Evolutionary conservation across 2,329 filamentous ascomycete genomes (phyloP).

Genomic region (Davidsoniella virescens): DNA sequence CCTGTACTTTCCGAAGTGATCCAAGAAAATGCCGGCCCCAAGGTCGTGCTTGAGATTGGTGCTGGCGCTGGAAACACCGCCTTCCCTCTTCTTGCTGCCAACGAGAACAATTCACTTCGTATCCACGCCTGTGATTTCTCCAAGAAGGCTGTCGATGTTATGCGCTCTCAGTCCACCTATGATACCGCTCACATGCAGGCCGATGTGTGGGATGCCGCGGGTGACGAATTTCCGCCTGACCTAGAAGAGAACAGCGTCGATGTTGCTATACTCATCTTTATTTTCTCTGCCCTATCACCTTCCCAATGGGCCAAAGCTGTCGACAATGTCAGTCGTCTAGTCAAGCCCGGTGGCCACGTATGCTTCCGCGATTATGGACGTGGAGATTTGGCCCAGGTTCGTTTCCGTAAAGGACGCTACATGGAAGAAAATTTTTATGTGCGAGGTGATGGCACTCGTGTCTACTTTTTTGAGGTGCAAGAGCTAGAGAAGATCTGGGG

Average conservation of each 20-base stretch:
- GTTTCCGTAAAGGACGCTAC: constrained; percentile 90
- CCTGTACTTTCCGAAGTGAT: constrained; percentile 70
- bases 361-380: constrained; percentile 94
- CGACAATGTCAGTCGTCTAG: constrained; percentile 59
- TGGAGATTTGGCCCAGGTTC: constrained; percentile 87
- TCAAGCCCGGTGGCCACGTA: constrained; percentile 86
- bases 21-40: constrained; percentile 48
- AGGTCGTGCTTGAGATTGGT: constrained; percentile 73
- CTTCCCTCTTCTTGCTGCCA: constrained; percentile 74
- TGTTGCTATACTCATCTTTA: constrained; percentile 87
- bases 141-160: constrained; percentile 85
- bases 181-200: constrained; percentile 51
- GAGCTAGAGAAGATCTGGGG: constrained; percentile 71
- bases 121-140: constrained; percentile 95
- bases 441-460: constrained; percentile 81
- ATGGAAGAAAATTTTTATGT: constrained; percentile 97
- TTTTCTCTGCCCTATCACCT: constrained; percentile 84
- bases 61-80: constrained; percentile 94
- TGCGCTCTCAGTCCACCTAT: constrained; percentile 66
- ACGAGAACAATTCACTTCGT: constrained; percentile 65
- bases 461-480: constrained; percentile 90
- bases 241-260: constrained; percentile 69
- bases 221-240: constrained; percentile 56
- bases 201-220: constrained; percentile 86
- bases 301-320: constrained; percentile 72